Conservation (phyloP, 140 eudicot genomes). For the Ambrosia hybrid region DNA sequence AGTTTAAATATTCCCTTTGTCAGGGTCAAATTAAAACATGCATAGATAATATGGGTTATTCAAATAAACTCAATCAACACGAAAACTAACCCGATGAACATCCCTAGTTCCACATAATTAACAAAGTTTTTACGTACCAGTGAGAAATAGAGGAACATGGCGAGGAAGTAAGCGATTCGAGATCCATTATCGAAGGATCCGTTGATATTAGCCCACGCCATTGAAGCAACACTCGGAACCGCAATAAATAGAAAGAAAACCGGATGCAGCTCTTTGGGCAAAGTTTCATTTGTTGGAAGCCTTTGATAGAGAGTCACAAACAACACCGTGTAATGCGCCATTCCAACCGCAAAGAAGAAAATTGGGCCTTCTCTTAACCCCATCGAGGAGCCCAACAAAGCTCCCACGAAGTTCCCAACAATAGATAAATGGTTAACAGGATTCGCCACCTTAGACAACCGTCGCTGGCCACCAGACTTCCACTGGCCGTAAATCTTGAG, state of each 20-base stretch:
- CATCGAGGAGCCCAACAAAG: constrained; percentile 81
- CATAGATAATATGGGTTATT: too few species aligned
- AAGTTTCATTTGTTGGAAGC: constrained; percentile 90
- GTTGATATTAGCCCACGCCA: constrained; percentile 91
- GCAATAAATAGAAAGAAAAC: constrained; percentile 93
- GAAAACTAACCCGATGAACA: too few species aligned
- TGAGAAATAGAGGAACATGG: constrained; percentile 86
- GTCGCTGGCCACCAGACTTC: constrained; percentile 95
- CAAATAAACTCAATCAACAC: too few species aligned
- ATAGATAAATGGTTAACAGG: constrained; percentile 82
- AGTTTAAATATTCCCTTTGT: too few species aligned
- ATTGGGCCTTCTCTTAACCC: constrained; percentile 96
- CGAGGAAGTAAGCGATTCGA: constrained; percentile 73
- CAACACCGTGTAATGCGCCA: constrained; percentile 82
- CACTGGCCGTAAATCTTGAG: constrained; percentile 92
- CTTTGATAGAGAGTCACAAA: constrained; percentile 92
- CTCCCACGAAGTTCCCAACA: constrained; percentile 90
- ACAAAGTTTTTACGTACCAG: constrained; percentile 38
- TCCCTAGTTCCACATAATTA: too few species aligned
- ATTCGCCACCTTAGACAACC: constrained; percentile 93
- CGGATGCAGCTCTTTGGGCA: constrained; percentile 94
- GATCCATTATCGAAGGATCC: constrained; percentile 85
- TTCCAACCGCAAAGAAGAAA: constrained; percentile 87
- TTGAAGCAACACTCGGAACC: constrained; percentile 90
- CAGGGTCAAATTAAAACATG: too few species aligned